Evolutionary conservation across 2,329 filamentous ascomycete genomes (phyloP), one percentile per base, ranked within the genome.

Genomic region (Fusarium decemcellulare): DNA sequence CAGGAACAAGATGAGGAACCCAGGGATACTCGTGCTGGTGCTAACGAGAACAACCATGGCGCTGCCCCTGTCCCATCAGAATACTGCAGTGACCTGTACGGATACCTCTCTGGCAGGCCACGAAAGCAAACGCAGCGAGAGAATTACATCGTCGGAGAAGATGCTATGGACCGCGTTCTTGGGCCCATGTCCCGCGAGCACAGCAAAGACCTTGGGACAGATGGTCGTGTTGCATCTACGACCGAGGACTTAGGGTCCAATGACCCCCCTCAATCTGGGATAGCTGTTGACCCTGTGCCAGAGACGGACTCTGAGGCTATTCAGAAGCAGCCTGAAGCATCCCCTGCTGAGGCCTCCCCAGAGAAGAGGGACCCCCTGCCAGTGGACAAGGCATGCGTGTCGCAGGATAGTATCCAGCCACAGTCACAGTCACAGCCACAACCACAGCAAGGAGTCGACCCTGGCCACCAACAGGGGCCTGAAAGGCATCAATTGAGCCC

Each of bases 71-170:
- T 18, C 32, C 36, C 43, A 8, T 9, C 18, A 10, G 27, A 51
- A 14, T 39, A 51, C 6, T 23, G 23, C 37, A 51, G 34, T 23
- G 15, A 4, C 7, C 30, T 53, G 14, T 50, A 59, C 27, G 27
- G 12, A 9, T 10, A 34, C 8, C 32, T 39, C 37, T 40, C 40
- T 14, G 51, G 36, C 18, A 39, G 27, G 14, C 32, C 56, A 15
- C 12, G 34, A 16, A 44, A 59, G 36, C 39, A 32, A 4, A 53
- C 51, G 4, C 29, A 27, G 6, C 32, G 44, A 7, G 50, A 44
- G n/a, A 40, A 62, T 42, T 63, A 59, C 42, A 32, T 30, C 5
- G 18, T 23, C 12, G 43, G 47, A 11, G 32, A 36, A 15, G 18
- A 23, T 15, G 23, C 23, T 23, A 23, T 23, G 39, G n/a, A 18